phyloP scores from a whole-genome alignment of 306 rosid genomes.

The Cicer bijugum region DNA sequence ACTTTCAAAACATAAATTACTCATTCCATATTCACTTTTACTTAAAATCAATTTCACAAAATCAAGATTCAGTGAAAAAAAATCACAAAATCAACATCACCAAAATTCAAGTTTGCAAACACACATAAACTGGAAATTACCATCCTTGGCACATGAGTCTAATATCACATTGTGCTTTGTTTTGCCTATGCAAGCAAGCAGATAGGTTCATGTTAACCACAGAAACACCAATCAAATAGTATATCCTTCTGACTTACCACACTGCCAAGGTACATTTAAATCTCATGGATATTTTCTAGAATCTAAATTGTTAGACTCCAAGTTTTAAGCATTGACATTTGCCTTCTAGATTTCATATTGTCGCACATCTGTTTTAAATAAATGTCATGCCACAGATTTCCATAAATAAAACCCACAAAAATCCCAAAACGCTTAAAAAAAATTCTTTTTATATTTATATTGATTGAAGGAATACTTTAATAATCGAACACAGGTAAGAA shows the following conservation, averaged over 20 bases:
- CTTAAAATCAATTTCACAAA: not conserved
- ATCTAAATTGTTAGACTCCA: slow-evolving; percentile 7
- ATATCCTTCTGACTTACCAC: slow-evolving; percentile 7
- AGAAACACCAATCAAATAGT: slow-evolving; percentile 14
- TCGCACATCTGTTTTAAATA: slow-evolving; percentile 19
- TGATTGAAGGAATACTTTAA: slow-evolving; percentile 16
- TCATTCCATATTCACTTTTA: not conserved
- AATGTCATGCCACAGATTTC: slow-evolving; percentile 20
- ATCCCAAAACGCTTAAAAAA: slow-evolving; percentile 12
- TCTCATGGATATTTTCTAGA: slow-evolving; percentile 5
- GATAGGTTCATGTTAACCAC: slow-evolving; percentile 14
- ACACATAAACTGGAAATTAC: slow-evolving; percentile 21
- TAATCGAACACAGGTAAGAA: slow-evolving; percentile 14
- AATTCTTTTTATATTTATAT: not conserved
- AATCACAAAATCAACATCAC: not conserved
- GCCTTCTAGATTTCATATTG: slow-evolving; percentile 15
- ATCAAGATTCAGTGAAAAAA: not conserved
- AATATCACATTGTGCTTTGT: not conserved
- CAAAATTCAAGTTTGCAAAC: slow-evolving; percentile 8
- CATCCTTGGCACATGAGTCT: not conserved
- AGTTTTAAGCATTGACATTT: slow-evolving; percentile 15
- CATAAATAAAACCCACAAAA: not conserved
- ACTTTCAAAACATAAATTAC: not conserved
- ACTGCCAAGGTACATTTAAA: not conserved
- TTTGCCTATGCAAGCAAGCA: slow-evolving; percentile 2